Evolutionary conservation across 73 alveolate species (phyloP), one percentile per base, ranked within the genome.

Genomic region (Symbiodinium natans): DNA sequence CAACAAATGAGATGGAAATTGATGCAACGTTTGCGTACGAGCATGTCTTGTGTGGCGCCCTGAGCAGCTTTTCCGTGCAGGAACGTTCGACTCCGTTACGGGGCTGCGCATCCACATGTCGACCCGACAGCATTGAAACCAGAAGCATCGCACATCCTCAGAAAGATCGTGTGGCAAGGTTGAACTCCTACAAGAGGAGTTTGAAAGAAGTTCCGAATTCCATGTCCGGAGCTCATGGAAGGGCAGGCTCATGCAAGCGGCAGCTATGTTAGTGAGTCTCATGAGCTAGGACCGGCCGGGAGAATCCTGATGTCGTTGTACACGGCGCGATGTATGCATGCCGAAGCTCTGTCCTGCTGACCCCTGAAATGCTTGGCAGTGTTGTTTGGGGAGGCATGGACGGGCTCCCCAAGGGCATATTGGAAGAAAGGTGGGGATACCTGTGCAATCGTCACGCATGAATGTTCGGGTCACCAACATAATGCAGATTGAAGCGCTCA

Each of bases 361-460:
- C 10, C 13, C 33, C 23, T 34, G 54, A 34, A 8, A 43, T 29
- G n/a, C n/a, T n/a, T n/a, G n/a, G n/a, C n/a, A n/a, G n/a, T n/a
- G n/a, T n/a, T n/a, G n/a, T n/a, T n/a, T 52, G 34, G 54, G 34
- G 38, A 89, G 95, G 95, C 73, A 89, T 89, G 95, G 95, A 89
- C 19, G 95, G 95, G 52, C 73, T 89, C 25, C 95, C 95, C 10
- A 82, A 89, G 40, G 95, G 34, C 43, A 68, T 89, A 33, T n/a
- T 89, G 48, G 95, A 89, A 89, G 95, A 89, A 63, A 25, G 86
- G 95, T 68, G n/a, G 19, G n/a, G 33, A 87, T 17, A 52, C 8
- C 33, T 23, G 83, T n/a, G n/a, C n/a, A n/a, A n/a, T n/a, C n/a
- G n/a, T n/a, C n/a, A 7, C 48, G 46, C 86, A 77, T 3, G 13